Percentiles rank a stretch among this genome's conserved stretches.
Conservation (phyloP, 768 basidiomycete species). For the Favolaschia claudopus region DNA sequence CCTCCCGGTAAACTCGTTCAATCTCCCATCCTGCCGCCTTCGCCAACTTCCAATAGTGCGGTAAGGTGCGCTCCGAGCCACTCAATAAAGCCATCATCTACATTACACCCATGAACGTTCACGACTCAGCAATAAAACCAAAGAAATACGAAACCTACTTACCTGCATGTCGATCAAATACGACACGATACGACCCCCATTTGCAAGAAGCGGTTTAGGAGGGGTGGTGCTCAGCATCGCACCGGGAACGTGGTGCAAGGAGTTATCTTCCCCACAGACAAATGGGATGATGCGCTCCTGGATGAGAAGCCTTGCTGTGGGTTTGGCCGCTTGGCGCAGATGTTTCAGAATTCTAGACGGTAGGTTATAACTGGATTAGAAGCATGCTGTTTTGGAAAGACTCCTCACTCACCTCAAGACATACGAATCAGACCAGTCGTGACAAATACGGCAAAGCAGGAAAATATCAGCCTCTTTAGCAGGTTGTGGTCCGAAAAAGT, state of each 20-base stretch:
- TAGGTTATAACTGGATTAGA: too few relatives aligned
- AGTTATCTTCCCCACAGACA: not conserved
- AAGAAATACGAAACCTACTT: not conserved
- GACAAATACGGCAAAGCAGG: slow-evolving; percentile 35
- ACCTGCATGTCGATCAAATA: slow-evolving; percentile 22
- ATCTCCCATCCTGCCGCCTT: slow-evolving; percentile 17
- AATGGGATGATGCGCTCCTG: not conserved
- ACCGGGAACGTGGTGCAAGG: not conserved
- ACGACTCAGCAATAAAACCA: too few relatives aligned
- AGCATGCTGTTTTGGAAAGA: too few relatives aligned
- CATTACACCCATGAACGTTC: too few relatives aligned
- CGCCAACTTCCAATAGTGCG: not conserved
- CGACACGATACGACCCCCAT: not conserved
- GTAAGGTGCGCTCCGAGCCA: slow-evolving; percentile 14
- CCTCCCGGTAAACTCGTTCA: slow-evolving; percentile 1
- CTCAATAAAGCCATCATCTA: slow-evolving; percentile 16
- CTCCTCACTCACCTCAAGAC: too few relatives aligned
- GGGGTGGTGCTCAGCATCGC: not conserved
- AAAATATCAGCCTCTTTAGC: slow-evolving; percentile 32
- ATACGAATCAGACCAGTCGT: slow-evolving; percentile 44
- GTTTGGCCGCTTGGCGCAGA: not conserved
- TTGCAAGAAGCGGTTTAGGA: slow-evolving; percentile 10
- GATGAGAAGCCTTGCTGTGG: not conserved
- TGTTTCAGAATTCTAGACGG: too few relatives aligned
- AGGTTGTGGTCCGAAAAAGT: slow-evolving; percentile 37